phyloP scores from a whole-genome alignment of 345 rosid genomes.

The Citrus medica region DNA sequence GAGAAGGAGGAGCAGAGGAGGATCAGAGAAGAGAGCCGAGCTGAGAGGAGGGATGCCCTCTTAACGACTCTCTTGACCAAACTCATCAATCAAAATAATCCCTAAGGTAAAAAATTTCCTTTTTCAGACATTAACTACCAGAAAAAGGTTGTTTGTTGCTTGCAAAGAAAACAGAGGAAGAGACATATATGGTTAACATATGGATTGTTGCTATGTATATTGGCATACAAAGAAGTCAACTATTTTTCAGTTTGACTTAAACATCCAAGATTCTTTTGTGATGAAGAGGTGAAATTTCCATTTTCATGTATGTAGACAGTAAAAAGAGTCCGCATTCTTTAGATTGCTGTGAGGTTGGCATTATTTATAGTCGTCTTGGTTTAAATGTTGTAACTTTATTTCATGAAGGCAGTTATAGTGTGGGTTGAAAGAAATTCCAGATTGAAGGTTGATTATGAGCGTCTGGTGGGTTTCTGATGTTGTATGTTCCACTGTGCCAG shows the following conservation, averaged over 20 bases:
- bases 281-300: not conserved
- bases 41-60: conserved; percentile 51
- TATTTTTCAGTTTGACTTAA: not conserved
- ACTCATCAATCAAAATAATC: conserved; percentile 31
- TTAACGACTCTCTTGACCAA: conserved; percentile 45
- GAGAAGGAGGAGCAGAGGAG: conserved; percentile 59
- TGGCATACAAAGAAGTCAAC: not conserved
- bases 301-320: not conserved
- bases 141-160: not conserved
- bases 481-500: not conserved
- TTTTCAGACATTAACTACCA: not conserved
- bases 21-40: conserved; percentile 46
- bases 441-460: not conserved
- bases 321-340: not conserved
- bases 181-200: not conserved
- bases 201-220: not conserved
- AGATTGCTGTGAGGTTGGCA: not conserved
- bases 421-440: not conserved
- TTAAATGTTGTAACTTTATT: not conserved
- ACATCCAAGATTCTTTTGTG: not conserved
- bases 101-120: conserved; percentile 7
- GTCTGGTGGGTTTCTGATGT: not conserved
- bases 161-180: conserved; percentile 6
- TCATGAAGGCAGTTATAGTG: not conserved
- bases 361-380: not conserved